Evolutionary conservation across 1,284 basidiomycete genomes (phyloP).

Genomic region (Puccinia hordei): DNA sequence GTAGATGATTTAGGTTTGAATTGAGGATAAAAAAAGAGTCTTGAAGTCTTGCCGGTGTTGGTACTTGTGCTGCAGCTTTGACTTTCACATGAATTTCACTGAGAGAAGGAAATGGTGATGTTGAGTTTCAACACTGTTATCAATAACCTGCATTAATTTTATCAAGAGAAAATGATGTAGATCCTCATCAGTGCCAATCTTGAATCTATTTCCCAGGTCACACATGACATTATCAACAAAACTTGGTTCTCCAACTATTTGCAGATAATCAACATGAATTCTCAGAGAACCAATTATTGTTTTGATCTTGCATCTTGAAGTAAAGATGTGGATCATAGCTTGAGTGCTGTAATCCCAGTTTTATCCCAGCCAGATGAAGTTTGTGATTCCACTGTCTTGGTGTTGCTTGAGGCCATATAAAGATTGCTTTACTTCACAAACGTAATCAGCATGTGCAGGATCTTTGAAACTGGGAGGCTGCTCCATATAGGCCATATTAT

Average conservation of each 20-base stretch:
- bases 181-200: background rate
- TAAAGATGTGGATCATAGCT: background rate
- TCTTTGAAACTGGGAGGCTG: background rate
- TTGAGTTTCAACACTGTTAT: background rate
- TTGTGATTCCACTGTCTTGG: slow-evolving; percentile 11
- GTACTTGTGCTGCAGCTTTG: too few relatives aligned
- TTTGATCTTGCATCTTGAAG: background rate
- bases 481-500: background rate
- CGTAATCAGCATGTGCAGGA: background rate
- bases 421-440: background rate
- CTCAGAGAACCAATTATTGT: background rate
- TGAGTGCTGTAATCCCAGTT: background rate
- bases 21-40: too few relatives aligned
- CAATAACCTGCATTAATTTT: background rate
- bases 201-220: background rate
- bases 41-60: too few relatives aligned
- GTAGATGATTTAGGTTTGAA: too few relatives aligned
- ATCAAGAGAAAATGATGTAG: background rate
- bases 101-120: background rate
- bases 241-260: background rate
- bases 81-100: too few relatives aligned
- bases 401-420: slow-evolving; percentile 17
- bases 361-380: background rate
- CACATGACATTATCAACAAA: background rate
- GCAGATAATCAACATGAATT: slow-evolving; percentile 1